Conservation (phyloP, 106 monocot species). For the Dendrobium catenatum region DNA sequence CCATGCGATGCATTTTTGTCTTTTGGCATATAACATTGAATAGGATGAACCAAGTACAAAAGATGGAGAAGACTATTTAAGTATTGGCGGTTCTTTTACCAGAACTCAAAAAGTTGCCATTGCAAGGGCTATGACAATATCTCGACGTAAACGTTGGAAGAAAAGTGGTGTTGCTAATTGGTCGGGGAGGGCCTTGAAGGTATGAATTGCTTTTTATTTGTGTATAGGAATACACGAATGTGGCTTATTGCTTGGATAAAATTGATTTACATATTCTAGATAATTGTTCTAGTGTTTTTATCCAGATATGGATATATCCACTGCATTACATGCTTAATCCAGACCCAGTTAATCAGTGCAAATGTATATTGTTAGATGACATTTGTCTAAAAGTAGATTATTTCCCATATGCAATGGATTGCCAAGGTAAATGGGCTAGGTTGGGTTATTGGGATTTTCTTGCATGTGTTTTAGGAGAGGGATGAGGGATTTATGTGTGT, state of each 20-base stretch:
- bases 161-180: conserved; percentile 67
- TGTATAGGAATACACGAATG: background rate
- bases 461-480: no score
- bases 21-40: background rate
- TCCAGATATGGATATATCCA: background rate
- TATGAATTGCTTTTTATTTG: conserved; percentile 9
- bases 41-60: conserved; percentile 70
- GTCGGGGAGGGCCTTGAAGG: conserved; percentile 59
- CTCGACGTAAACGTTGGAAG: conserved; percentile 53
- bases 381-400: background rate
- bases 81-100: conserved; percentile 7
- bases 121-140: conserved; percentile 22
- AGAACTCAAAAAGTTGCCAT: conserved; percentile 11
- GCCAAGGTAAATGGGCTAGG: background rate
- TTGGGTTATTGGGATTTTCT: background rate
- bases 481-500: no score
- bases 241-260: background rate
- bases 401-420: background rate
- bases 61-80: conserved; percentile 17
- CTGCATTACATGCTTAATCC: background rate
- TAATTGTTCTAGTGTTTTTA: background rate
- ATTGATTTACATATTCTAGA: background rate
- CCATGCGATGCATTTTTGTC: background rate
- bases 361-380: background rate
- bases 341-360: background rate